Evolutionary conservation across 176 grass and related monocot species (phyloP).

Genomic region (Thinopyrum elongatum): DNA sequence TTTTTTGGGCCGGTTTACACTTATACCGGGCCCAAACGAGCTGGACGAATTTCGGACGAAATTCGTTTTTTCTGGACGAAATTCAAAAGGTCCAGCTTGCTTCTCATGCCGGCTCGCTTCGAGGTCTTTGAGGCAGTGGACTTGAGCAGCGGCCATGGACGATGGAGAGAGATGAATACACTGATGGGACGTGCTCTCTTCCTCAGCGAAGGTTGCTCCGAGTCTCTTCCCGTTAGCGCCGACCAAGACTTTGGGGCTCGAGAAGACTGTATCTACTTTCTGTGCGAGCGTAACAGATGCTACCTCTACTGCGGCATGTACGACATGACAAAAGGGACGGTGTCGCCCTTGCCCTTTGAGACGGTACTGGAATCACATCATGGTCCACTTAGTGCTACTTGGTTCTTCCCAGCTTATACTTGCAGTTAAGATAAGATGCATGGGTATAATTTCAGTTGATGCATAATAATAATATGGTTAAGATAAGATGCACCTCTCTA

Average conservation of each 20-base stretch:
- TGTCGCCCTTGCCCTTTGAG: not conserved
- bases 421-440: not conserved
- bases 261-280: conserved; percentile 28
- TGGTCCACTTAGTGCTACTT: not conserved
- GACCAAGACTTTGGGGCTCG: not conserved
- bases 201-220: conserved; percentile 2
- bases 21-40: too few relatives aligned
- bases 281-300: not conserved
- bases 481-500: too few relatives aligned
- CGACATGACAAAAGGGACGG: not conserved
- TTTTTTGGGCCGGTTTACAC: too few relatives aligned
- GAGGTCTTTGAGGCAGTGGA: not conserved
- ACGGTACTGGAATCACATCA: too few relatives aligned
- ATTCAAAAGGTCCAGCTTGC: too few relatives aligned
- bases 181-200: not conserved
- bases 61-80: too few relatives aligned
- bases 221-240: not conserved
- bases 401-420: not conserved
- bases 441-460: not conserved
- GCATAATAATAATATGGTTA: too few relatives aligned
- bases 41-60: too few relatives aligned
- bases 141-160: not conserved
- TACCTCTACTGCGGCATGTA: not conserved
- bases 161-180: not conserved
- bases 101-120: not conserved